These are phyloP conservation scores for Fusarium concolor DNA, from an alignment of 2,329 filamentous ascomycete species.

Conservation along the genomic window DNA sequence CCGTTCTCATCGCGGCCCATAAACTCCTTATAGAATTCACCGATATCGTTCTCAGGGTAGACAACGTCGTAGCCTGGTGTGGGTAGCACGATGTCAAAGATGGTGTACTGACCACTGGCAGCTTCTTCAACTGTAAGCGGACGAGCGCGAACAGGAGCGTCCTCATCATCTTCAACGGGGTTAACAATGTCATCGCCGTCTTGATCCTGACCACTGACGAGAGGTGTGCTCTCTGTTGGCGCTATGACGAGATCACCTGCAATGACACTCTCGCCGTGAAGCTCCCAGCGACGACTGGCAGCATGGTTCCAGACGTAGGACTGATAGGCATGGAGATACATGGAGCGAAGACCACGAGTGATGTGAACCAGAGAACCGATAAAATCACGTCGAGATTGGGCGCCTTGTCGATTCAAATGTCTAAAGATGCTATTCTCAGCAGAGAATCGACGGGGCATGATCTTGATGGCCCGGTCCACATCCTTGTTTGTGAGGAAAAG, in stretches of 20 bases:
- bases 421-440: conserved; percentile 84
- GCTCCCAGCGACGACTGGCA: conserved; percentile 82
- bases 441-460: conserved; percentile 82
- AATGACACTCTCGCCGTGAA: conserved; percentile 78
- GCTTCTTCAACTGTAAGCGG: conserved; percentile 82
- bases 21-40: conserved; percentile 85
- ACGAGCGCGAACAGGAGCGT: conserved; percentile 69
- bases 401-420: conserved; percentile 70
- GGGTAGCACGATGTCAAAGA: conserved; percentile 91
- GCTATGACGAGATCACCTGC: conserved; percentile 85
- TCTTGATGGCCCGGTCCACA: conserved; percentile 69
- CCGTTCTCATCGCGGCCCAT: conserved; percentile 87
- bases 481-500: conserved; percentile 74
- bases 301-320: conserved; percentile 93
- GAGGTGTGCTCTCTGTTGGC: conserved; percentile 49
- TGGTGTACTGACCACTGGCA: conserved; percentile 77
- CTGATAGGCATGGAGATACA: conserved; percentile 98
- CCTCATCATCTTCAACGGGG: conserved; percentile 57
- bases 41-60: conserved; percentile 86
- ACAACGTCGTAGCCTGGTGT: conserved; percentile 91
- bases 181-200: conserved; percentile 63
- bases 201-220: conserved; percentile 69
- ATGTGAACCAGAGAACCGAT: conserved; percentile 84
- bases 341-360: conserved; percentile 83
- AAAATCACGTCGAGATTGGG: conserved; percentile 72